Percentiles rank a stretch among this genome's conserved stretches.
Conservation (phyloP, 139 green algal genomes). For the Coelastrella sp. region DNA sequence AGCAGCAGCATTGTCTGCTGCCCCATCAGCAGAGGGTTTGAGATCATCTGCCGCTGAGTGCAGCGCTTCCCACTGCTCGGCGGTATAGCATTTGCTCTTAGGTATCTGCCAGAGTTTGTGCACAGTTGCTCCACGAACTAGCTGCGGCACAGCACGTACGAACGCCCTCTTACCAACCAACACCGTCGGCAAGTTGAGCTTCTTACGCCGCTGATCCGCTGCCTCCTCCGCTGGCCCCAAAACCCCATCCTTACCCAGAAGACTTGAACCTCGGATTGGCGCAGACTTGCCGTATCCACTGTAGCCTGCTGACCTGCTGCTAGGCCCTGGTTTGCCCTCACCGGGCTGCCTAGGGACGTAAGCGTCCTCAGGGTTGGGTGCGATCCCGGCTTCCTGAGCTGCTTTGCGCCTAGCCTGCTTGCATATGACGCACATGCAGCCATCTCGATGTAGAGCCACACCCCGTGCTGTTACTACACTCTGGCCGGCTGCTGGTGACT, state of each 20-base stretch:
- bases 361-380: conserved; percentile 17
- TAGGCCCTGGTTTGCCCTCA: not conserved
- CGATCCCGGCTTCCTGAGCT: conserved; percentile 8
- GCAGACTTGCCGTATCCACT: not conserved
- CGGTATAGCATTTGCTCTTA: conserved; percentile 49
- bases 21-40: not conserved
- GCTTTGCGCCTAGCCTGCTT: conserved; percentile 77
- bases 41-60: conserved; percentile 9
- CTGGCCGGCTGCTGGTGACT: not conserved
- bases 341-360: not conserved
- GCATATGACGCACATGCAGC: conserved; percentile 89
- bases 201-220: not conserved
- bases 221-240: not conserved
- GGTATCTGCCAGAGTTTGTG: conserved; percentile 65
- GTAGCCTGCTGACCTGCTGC: conserved; percentile 26
- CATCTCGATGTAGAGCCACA: conserved; percentile 64
- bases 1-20: not conserved
- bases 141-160: conserved; percentile 74
- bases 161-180: conserved; percentile 85
- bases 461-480: conserved; percentile 17
- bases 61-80: conserved; percentile 60
- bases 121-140: conserved; percentile 55
- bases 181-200: conserved; percentile 18
- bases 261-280: not conserved
- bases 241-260: not conserved